Evolutionary conservation across 768 basidiomycete species (phyloP).

Genomic region (Gloeophyllum trabeum): DNA sequence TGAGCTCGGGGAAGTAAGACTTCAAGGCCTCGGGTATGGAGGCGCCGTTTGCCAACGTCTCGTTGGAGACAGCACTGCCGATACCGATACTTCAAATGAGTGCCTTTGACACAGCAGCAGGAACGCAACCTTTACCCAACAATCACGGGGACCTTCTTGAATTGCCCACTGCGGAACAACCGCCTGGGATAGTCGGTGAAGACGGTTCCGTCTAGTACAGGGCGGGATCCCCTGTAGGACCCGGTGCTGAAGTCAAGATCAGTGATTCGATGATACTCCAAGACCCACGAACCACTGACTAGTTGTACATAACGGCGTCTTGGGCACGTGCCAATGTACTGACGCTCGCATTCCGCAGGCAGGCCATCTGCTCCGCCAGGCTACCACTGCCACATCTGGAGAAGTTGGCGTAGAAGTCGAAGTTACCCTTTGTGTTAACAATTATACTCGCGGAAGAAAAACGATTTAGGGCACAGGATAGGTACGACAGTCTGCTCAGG

Average conservation of each 20-base stretch:
- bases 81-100: background rate
- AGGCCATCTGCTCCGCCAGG: conserved; percentile 25
- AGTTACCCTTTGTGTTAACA: no score
- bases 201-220: conserved; percentile 42
- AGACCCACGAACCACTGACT: no score
- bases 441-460: conserved; percentile 17
- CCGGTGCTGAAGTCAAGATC: conserved; percentile 18
- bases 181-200: conserved; percentile 39
- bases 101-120: background rate
- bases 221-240: conserved; percentile 36
- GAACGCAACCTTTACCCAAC: conserved; percentile 50
- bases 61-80: conserved; percentile 44
- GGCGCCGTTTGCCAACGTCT: conserved; percentile 35
- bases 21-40: conserved; percentile 26
- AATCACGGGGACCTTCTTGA: conserved; percentile 41
- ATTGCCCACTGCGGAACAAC: conserved; percentile 31
- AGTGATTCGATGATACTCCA: background rate
- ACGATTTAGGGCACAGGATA: background rate
- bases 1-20: conserved; percentile 33
- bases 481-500: conserved; percentile 40
- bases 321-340: no score
- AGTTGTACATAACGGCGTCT: no score
- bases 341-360: conserved; percentile 37
- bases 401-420: conserved; percentile 34
- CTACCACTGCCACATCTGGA: conserved; percentile 36